Conservation (phyloP, 305 asterid genomes). For the Rubia balearica region DNA sequence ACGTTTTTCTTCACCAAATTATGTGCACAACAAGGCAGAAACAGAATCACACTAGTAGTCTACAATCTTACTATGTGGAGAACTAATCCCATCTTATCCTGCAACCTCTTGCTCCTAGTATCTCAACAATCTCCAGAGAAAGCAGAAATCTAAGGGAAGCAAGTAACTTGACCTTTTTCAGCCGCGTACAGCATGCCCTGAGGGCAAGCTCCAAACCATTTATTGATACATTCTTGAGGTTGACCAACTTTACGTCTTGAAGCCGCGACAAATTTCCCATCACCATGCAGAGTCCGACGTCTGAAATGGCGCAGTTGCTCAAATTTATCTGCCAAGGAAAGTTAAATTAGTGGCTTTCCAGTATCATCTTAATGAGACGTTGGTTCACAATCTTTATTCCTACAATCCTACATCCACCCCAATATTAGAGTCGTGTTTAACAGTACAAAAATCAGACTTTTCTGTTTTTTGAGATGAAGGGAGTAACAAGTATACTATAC, state of each 20-base stretch:
- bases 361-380: not conserved
- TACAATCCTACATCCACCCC: too few relatives aligned
- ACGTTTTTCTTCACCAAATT: too few relatives aligned
- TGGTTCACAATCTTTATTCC: not conserved
- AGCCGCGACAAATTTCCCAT: slow-evolving; percentile 58
- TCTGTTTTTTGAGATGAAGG: too few relatives aligned
- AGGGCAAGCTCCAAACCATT: slow-evolving; percentile 55
- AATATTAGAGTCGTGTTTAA: too few relatives aligned
- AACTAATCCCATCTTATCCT: slow-evolving; percentile 31
- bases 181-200: slow-evolving; percentile 37
- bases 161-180: too few relatives aligned
- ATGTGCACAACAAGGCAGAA: too few relatives aligned
- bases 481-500: too few relatives aligned
- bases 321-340: slow-evolving; percentile 50
- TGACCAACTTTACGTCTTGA: slow-evolving; percentile 55
- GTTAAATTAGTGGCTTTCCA: not conserved
- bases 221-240: slow-evolving; percentile 43
- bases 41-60: too few relatives aligned
- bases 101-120: slow-evolving; percentile 50
- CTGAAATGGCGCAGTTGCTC: slow-evolving; percentile 44
- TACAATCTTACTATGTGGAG: too few relatives aligned
- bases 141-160: too few relatives aligned
- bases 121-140: not conserved
- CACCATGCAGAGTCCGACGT: slow-evolving; percentile 58
- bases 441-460: too few relatives aligned